These are phyloP conservation scores for Termitomyces sp. DNA, from an alignment of 768 basidiomycete genomes.

Conservation along the genomic window DNA sequence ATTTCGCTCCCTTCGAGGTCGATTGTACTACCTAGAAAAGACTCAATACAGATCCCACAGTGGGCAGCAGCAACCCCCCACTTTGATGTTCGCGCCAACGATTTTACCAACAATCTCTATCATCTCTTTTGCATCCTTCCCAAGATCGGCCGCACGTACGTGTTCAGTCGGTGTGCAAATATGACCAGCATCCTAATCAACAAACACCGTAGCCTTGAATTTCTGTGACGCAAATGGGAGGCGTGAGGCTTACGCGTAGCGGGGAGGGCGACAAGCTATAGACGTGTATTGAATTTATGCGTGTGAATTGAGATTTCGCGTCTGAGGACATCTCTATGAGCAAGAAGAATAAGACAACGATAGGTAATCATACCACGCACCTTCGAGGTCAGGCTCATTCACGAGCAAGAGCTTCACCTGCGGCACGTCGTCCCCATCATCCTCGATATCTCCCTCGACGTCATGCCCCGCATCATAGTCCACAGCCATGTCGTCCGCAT, in stretches of 20 bases:
- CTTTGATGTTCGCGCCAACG: constrained; percentile 40
- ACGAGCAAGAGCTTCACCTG: constrained; percentile 52
- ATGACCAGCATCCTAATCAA: constrained; percentile 37
- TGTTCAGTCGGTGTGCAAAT: constrained; percentile 35
- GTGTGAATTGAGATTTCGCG: constrained; percentile 45
- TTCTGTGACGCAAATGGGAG: neutral
- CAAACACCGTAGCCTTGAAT: neutral
- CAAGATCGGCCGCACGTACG: constrained; percentile 35
- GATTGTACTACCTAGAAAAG: constrained; percentile 6
- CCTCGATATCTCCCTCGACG: constrained; percentile 26
- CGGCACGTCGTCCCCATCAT: constrained; percentile 37
- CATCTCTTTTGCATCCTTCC: constrained; percentile 34
- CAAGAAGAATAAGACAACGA: neutral
- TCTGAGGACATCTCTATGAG: constrained; percentile 29
- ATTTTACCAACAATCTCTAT: constrained; percentile 43
- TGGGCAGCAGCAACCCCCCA: too few relatives aligned
- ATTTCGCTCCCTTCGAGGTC: constrained; percentile 12
- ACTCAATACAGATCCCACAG: neutral
- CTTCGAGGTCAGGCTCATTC: constrained; percentile 57
- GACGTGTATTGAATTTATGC: constrained; percentile 53
- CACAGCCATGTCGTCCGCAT: constrained; percentile 30
- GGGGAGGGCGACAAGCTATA: constrained; percentile 70
- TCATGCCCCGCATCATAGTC: constrained; percentile 30
- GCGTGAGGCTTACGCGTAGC: constrained; percentile 43
- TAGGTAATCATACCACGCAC: constrained; percentile 31